A percentile compares a stretch with the other conserved stretches of the same genome.
Evolutionary conservation across 192 early-diverging fungal genomes (phyloP).

Genomic region (Backusella tuberculispora): DNA sequence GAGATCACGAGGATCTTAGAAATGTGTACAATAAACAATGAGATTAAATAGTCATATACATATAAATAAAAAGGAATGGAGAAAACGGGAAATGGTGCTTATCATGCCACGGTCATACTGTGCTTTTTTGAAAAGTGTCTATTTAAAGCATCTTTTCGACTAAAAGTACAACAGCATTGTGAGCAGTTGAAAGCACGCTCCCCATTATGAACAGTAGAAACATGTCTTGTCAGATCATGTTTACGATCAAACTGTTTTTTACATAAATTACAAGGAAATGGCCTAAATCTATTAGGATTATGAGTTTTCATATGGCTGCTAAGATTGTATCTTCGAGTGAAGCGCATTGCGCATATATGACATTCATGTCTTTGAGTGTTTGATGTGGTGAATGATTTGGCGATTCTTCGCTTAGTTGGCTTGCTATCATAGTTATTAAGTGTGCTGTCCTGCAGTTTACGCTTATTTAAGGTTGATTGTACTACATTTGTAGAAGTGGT

Average conservation of each 20-base stretch:
- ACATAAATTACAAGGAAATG: conserved; percentile 67
- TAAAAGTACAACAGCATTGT: conserved; percentile 58
- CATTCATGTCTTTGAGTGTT: conserved; percentile 37
- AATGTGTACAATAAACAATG: conserved; percentile 7
- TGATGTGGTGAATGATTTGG: neutral
- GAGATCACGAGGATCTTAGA: neutral
- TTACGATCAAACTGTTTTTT: conserved; percentile 73
- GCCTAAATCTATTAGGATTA: conserved; percentile 58
- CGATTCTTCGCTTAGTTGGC: neutral
- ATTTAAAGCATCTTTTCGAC: conserved; percentile 70
- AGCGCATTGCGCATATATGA: conserved; percentile 68
- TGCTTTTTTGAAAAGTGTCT: conserved; percentile 46
- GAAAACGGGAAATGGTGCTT: neutral
- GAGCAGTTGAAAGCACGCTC: conserved; percentile 61
- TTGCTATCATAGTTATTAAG: neutral
- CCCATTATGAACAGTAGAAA: conserved; percentile 63
- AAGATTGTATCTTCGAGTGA: conserved; percentile 84
- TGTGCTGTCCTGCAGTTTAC: neutral
- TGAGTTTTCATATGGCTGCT: conserved; percentile 79
- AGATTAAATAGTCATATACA: neutral
- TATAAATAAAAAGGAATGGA: conserved; percentile 7
- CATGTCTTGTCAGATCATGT: conserved; percentile 78
- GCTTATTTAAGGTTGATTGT: neutral
- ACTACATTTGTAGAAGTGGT: neutral
- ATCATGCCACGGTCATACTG: neutral